Base-by-base conservation (phyloP, 495 filamentous ascomycete genomes). In the Penicillium simplicissimum region DNA sequence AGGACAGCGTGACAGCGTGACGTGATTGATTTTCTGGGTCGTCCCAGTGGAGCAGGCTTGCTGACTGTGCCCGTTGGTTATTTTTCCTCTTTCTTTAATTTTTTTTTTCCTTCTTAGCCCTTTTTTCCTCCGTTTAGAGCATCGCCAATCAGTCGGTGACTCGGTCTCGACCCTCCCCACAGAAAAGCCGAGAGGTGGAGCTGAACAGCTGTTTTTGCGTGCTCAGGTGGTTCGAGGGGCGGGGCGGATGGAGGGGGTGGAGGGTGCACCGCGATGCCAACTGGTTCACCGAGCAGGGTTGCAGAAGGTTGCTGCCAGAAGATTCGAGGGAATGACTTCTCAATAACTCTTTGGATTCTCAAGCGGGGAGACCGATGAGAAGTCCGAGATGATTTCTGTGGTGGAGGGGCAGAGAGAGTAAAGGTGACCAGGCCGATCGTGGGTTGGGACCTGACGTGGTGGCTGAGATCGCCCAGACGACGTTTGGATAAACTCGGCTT, bases 1-100 rank as follows among this genome's bases (percentile, higher is more conserved):
- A 62, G 63, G 63, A 65, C 63, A 75, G 72, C 73, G 76, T 76
- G 76, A 77, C 76, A 76, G 71, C 73, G 76, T 77, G 76, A 79
- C 76, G 76, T 77, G 73, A 79, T 76, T 69, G 74, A 76, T 76
- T 73, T 69, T 71, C 66, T 60, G 64, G 67, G 53, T 62, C 60
- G 58, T 61, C 62, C 66, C 59, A 59, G 61, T 57, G 62, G 64
- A 58, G 58, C 62, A 58, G 58, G 57, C 25, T 51, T 62, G 59
- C 58, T 66, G 63, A 67, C 66, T 69, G 65, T 67, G 61, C 61
- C 60, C 57, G 59, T 55, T 52, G 28, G 28, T 31, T 31, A 6
- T 7, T 31, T 31, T 31, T 31, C 28, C 28, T 21, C 15, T 34
- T 14, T 67, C 37, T 52, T 60, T 56, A 51, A 28, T 45, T 63